A percentile compares a stretch with the other conserved stretches of the same genome.
These are phyloP conservation scores for Raffaelea albimanens DNA, from an alignment of 2,329 filamentous ascomycete genomes.

Conservation along the genomic window DNA sequence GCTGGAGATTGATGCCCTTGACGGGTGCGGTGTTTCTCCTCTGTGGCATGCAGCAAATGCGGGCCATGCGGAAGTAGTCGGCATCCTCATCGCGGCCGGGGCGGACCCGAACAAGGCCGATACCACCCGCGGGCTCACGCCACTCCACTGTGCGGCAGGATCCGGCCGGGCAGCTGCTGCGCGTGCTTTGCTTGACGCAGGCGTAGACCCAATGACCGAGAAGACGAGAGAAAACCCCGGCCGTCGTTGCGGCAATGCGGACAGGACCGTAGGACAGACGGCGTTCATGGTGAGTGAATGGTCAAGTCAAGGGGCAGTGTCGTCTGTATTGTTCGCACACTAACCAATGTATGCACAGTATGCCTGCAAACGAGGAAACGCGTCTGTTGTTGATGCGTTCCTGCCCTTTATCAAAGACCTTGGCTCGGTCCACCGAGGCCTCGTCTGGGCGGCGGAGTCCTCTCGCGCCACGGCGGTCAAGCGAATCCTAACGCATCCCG, in stretches of 20 bases:
- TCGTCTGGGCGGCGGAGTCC: constrained; percentile 17
- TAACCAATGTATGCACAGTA: constrained; percentile 13
- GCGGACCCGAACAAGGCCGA: constrained; percentile 17
- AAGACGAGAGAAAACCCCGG: constrained; percentile 15
- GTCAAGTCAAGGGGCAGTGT: no score
- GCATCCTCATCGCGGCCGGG: constrained; percentile 14
- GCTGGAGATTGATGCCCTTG: constrained; percentile 13
- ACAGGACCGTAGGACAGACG: constrained; percentile 14
- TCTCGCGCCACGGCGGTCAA: constrained; percentile 15
- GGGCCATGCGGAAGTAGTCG: constrained; percentile 14
- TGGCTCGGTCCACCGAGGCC: constrained; percentile 16
- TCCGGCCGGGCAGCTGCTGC: constrained; percentile 21
- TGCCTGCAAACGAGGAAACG: constrained; percentile 19
- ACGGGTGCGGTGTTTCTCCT: constrained; percentile 13
- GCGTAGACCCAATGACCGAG: constrained; percentile 21
- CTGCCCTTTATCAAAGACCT: constrained; percentile 17
- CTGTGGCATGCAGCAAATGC: constrained; percentile 18
- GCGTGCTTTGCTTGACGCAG: constrained; percentile 22
- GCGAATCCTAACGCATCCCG: constrained; percentile 20
- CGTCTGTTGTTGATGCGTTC: constrained; percentile 18
- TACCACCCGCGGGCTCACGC: constrained; percentile 17
- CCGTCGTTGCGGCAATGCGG: constrained; percentile 6
- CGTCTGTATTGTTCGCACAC: not conserved
- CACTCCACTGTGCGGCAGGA: constrained; percentile 25
- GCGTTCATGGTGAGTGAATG: constrained; percentile 17